Conservation (phyloP, 495 filamentous ascomycete species). For the Penicillium angulare region DNA sequence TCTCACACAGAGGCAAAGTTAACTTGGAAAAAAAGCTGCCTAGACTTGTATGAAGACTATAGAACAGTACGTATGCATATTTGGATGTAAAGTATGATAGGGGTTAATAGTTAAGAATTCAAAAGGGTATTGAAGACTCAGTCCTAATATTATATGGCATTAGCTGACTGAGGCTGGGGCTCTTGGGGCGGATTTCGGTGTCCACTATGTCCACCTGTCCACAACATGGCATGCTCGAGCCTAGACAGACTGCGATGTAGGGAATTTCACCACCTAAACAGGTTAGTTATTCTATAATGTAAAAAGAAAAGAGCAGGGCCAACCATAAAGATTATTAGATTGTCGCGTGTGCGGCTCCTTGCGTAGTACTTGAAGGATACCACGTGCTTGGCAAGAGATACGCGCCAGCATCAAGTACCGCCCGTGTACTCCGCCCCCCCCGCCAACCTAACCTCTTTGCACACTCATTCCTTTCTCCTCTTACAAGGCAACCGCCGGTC, state of each 20-base stretch:
- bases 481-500: slow-evolving; percentile 31
- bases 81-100: too few species aligned
- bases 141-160: too few species aligned
- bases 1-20: not conserved
- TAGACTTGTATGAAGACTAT: not conserved
- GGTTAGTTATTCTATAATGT: too few species aligned
- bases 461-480: slow-evolving; percentile 11
- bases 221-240: not conserved
- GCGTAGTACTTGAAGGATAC: slow-evolving; percentile 19
- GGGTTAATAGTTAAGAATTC: too few species aligned
- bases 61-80: too few species aligned
- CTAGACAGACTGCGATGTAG: too few species aligned
- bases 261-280: too few species aligned
- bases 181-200: not conserved
- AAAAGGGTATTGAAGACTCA: too few species aligned
- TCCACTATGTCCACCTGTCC: not conserved
- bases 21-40: slow-evolving; percentile 1
- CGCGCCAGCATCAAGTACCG: slow-evolving; percentile 16
- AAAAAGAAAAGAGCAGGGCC: too few species aligned
- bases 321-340: not conserved
- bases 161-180: not conserved
- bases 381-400: slow-evolving; percentile 20
- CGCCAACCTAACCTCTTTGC: slow-evolving; percentile 13
- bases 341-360: slow-evolving; percentile 4
- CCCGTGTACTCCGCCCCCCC: slow-evolving; percentile 18